Evolutionary conservation across 169 alveolate species (phyloP).

Genomic region (Toxoplasma gondii): DNA sequence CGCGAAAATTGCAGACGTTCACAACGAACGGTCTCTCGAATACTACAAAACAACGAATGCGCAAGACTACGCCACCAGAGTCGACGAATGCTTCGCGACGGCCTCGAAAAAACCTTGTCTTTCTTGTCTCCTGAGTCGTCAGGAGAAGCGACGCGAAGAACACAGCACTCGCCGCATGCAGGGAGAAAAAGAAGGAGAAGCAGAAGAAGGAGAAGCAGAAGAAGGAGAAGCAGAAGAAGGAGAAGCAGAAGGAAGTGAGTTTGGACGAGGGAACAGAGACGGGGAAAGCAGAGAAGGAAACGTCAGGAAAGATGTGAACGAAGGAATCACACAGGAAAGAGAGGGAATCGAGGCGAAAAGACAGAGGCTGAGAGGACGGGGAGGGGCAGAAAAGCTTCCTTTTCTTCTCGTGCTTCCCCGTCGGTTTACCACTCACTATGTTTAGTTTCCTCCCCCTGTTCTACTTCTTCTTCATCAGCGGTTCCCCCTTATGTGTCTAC

Average conservation of each 20-base stretch:
- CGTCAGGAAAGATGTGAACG: too few relatives aligned
- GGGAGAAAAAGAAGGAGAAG: neutral
- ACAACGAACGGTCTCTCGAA: conserved; percentile 87
- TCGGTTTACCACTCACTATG: too few relatives aligned
- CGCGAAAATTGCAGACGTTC: conserved; percentile 85
- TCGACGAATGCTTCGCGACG: neutral
- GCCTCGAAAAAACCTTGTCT: neutral
- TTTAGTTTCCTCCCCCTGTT: neutral
- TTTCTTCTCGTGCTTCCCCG: neutral
- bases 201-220: neutral
- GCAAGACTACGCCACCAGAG: conserved; percentile 17
- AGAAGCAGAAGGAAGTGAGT: neutral
- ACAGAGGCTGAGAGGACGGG: neutral
- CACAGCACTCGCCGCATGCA: neutral
- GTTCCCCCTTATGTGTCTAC: neutral
- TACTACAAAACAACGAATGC: conserved; percentile 78
- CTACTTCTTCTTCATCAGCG: neutral
- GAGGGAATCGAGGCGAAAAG: neutral
- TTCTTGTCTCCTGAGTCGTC: neutral
- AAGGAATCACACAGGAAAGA: too few relatives aligned
- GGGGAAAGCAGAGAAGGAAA: neutral
- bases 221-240: neutral
- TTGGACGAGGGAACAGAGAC: neutral
- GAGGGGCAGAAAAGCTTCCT: neutral
- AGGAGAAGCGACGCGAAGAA: neutral